Conservation (phyloP, 2,329 filamentous ascomycete genomes). For the Coniochaeta sp. region DNA sequence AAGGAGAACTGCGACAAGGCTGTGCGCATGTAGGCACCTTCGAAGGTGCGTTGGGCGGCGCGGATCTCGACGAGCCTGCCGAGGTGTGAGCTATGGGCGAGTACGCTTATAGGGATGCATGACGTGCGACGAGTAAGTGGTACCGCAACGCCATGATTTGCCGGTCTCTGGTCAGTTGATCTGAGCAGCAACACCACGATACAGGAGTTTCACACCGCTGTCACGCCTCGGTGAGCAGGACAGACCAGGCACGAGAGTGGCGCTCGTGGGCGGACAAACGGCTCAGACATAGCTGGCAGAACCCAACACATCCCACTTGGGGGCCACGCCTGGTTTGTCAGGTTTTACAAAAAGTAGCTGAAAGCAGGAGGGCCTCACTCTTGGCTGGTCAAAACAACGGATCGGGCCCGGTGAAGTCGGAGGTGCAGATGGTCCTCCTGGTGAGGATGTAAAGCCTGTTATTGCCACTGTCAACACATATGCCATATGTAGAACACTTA, state of each 20-base stretch:
- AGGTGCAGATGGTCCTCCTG: constrained; percentile 70
- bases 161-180: background rate
- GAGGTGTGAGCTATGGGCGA: background rate
- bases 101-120: background rate
- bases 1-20: constrained; percentile 94
- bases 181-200: background rate
- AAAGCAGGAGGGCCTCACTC: constrained; percentile 43
- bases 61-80: constrained; percentile 79
- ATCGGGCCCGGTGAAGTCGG: constrained; percentile 75
- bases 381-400: constrained; percentile 70
- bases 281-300: background rate
- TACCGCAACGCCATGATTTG: too few species aligned
- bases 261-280: too few species aligned
- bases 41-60: constrained; percentile 91
- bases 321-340: too few species aligned
- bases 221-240: background rate
- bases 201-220: background rate
- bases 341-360: background rate
- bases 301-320: background rate
- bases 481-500: background rate
- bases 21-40: constrained; percentile 93
- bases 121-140: background rate
- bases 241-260: too few species aligned
- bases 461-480: background rate
- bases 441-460: constrained; percentile 30